Evolutionary conservation across 805 yeast species (phyloP).

Genomic region (Kuraishia ogatae): DNA sequence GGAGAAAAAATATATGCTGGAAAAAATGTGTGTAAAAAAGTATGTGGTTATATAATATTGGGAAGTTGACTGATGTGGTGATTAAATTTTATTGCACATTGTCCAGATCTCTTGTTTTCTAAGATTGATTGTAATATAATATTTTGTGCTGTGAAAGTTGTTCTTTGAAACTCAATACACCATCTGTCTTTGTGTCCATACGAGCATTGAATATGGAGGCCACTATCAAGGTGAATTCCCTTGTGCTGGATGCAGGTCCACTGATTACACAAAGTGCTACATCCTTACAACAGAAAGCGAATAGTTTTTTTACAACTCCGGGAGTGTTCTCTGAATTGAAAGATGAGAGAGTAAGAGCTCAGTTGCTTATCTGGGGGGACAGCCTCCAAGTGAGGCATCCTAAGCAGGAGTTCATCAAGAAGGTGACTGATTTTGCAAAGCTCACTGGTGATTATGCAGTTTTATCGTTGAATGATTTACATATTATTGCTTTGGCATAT

Average conservation of each 20-base stretch:
- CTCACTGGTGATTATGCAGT: constrained; percentile 90
- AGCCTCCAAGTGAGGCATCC: constrained; percentile 71
- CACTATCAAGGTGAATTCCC: constrained; percentile 33
- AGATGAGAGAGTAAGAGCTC: constrained; percentile 78
- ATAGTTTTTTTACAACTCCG: constrained; percentile 79
- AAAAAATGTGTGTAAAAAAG: background rate
- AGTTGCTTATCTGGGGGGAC: constrained; percentile 76
- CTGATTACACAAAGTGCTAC: constrained; percentile 79
- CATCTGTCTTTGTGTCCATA: background rate
- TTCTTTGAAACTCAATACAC: too few species aligned
- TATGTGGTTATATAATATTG: too few species aligned
- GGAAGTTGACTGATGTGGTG: background rate
- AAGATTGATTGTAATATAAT: too few species aligned
- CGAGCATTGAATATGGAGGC: background rate
- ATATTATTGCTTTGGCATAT: constrained; percentile 83
- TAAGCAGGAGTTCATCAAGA: constrained; percentile 46
- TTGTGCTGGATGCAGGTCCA: constrained; percentile 94
- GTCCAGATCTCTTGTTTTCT: too few species aligned
- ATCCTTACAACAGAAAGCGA: constrained; percentile 61
- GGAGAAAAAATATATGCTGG: background rate
- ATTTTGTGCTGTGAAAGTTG: too few species aligned
- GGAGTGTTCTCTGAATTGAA: constrained; percentile 81
- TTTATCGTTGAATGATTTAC: constrained; percentile 84
- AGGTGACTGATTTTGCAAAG: constrained; percentile 69
- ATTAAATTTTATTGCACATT: too few species aligned